These are phyloP conservation scores for Hyphodiscus hymeniophilus DNA, from an alignment of 495 filamentous ascomycete genomes.

Conservation along the genomic window DNA sequence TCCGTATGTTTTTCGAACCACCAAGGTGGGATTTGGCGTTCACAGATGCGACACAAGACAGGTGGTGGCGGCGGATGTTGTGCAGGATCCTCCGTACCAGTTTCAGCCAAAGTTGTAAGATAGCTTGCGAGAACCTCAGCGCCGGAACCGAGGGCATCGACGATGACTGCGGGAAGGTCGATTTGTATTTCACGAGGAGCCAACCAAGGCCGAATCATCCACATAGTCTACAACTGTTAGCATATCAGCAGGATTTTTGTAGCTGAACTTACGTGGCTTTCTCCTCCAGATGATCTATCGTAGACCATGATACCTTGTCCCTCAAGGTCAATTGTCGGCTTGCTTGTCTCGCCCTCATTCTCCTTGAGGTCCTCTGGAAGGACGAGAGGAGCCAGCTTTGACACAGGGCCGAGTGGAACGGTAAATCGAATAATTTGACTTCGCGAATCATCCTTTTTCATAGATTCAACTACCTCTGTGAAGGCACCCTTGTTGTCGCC, in stretches of 20 bases:
- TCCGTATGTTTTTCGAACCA: conserved; percentile 99
- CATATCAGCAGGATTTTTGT: background rate
- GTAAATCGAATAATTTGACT: conserved; percentile 89
- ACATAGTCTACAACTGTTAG: conserved; percentile 73
- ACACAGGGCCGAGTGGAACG: conserved; percentile 64
- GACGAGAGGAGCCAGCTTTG: conserved; percentile 51
- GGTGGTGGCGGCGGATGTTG: conserved; percentile 81
- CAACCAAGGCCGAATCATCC: conserved; percentile 95
- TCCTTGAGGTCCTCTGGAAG: conserved; percentile 30
- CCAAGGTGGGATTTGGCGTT: conserved; percentile 96
- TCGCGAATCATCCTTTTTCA: conserved; percentile 86
- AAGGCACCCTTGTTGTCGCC: conserved; percentile 70
- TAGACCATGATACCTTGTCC: conserved; percentile 98
- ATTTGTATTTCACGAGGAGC: conserved; percentile 88
- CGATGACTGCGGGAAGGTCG: conserved; percentile 82
- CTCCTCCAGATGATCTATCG: conserved; percentile 74
- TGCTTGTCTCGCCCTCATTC: conserved; percentile 31
- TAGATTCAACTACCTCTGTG: conserved; percentile 70
- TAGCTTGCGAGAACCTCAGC: conserved; percentile 93
- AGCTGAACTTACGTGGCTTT: conserved; percentile 70
- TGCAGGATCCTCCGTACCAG: conserved; percentile 69
- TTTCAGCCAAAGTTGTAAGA: conserved; percentile 80
- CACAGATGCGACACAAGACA: conserved; percentile 92
- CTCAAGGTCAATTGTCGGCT: conserved; percentile 67
- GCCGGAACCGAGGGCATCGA: conserved; percentile 88